Conservation (phyloP, 2,329 filamentous ascomycete genomes). For the Periglandula ipomoeae region DNA sequence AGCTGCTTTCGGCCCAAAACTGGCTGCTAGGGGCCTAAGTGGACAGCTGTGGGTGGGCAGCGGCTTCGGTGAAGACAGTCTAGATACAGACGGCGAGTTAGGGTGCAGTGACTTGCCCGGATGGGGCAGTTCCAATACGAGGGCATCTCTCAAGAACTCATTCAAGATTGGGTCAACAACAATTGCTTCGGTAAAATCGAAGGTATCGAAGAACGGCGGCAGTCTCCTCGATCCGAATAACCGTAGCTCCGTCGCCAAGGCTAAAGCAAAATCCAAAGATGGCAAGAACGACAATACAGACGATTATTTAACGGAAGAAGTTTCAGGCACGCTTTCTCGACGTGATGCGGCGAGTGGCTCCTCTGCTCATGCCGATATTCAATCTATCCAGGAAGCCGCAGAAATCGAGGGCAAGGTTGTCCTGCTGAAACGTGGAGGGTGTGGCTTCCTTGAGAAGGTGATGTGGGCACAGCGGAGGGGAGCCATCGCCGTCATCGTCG, state of each 20-base stretch:
- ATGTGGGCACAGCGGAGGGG: slow-evolving; percentile 94
- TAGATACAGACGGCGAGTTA: slow-evolving; percentile 70
- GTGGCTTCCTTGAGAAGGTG: slow-evolving; percentile 93
- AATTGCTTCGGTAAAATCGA: slow-evolving; percentile 10
- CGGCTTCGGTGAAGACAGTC: slow-evolving; percentile 74
- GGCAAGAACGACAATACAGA: slow-evolving; percentile 67
- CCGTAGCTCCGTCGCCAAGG: slow-evolving; percentile 11
- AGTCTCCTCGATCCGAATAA: slow-evolving; percentile 20
- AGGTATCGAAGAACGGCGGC: slow-evolving; percentile 11
- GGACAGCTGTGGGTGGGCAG: slow-evolving; percentile 90
- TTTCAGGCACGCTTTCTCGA: slow-evolving; percentile 22
- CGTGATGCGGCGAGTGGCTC: slow-evolving; percentile 25
- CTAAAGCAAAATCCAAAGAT: slow-evolving; percentile 5
- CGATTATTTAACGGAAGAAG: slow-evolving; percentile 62
- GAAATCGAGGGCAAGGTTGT: slow-evolving; percentile 93
- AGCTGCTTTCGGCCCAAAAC: slow-evolving; percentile 78
- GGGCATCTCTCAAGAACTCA: slow-evolving; percentile 32
- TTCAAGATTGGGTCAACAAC: slow-evolving; percentile 21
- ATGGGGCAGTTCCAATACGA: slow-evolving; percentile 59
- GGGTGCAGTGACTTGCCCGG: slow-evolving; percentile 92
- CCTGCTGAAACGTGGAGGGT: slow-evolving; percentile 82
- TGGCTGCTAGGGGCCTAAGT: slow-evolving; percentile 69
- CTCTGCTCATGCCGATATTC: slow-evolving; percentile 73
- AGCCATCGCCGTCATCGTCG: slow-evolving; percentile 82
- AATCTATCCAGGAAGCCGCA: slow-evolving; percentile 81